Percentiles rank a stretch among this genome's conserved stretches.
Conservation (phyloP, 768 basidiomycete species). For the Termitomyces eurrhizus region DNA sequence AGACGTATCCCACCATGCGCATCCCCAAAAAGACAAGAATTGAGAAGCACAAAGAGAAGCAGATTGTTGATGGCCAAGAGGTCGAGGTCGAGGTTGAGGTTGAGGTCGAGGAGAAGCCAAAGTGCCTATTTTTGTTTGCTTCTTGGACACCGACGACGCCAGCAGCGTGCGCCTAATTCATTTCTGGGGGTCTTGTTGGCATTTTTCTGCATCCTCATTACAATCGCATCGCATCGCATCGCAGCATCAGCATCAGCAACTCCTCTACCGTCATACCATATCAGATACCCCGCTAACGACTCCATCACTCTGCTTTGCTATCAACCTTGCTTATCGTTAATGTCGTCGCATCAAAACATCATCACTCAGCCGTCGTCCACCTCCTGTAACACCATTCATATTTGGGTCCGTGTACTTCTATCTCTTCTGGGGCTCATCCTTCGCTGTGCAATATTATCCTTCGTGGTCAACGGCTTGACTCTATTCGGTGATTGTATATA, state of each 20-base stretch:
- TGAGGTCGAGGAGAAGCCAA: conserved; percentile 50
- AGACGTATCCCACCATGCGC: conserved; percentile 63
- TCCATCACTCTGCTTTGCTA: conserved; percentile 8
- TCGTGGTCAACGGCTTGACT: conserved; percentile 6
- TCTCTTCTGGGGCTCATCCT: background rate
- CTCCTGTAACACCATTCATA: conserved; percentile 4
- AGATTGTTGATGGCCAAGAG: conserved; percentile 38
- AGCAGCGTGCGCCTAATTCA: conserved; percentile 6
- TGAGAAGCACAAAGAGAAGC: conserved; percentile 52
- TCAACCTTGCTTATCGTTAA: conserved; percentile 13
- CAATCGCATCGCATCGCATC: conserved; percentile 14
- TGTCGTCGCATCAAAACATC: conserved; percentile 8
- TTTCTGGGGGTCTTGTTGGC: background rate
- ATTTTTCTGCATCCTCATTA: conserved; percentile 5
- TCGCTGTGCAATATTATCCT: background rate
- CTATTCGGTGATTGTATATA: conserved; percentile 15
- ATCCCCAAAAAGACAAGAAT: conserved; percentile 43
- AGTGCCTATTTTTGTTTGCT: conserved; percentile 70
- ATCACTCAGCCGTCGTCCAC: conserved; percentile 8
- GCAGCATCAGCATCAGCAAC: conserved; percentile 1
- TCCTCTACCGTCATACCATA: conserved; percentile 11
- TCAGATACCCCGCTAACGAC: conserved; percentile 10
- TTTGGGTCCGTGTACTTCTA: conserved; percentile 10
- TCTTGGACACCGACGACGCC: conserved; percentile 18
- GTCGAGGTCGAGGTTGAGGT: conserved; percentile 47